A percentile compares a stretch with the other conserved stretches of the same genome.
phyloP scores from a whole-genome alignment of 768 basidiomycete species.

The Amanita phalloides region DNA sequence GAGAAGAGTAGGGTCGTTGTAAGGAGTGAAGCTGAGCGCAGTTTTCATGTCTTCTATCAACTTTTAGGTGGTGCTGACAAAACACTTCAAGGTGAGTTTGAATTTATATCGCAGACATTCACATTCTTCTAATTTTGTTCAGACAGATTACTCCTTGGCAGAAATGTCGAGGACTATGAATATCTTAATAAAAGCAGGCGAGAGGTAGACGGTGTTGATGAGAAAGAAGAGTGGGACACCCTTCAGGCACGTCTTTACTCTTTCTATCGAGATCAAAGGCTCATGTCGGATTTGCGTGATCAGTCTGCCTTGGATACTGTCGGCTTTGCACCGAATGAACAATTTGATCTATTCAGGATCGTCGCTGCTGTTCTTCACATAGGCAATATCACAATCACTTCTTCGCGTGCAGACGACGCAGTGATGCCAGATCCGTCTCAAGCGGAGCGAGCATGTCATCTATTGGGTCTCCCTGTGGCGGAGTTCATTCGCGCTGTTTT shows the following conservation, averaged over 20 bases:
- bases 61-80: slow-evolving; percentile 63
- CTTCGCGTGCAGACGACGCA: slow-evolving; percentile 72
- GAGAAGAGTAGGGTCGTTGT: slow-evolving; percentile 95
- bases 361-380: slow-evolving; percentile 92
- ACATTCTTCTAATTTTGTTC: slow-evolving; percentile 2
- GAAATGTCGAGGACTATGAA: slow-evolving; percentile 72
- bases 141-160: slow-evolving; percentile 71
- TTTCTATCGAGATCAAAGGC: neutral
- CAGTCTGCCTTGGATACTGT: slow-evolving; percentile 81
- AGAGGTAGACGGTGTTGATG: slow-evolving; percentile 94
- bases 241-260: slow-evolving; percentile 43
- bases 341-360: slow-evolving; percentile 88
- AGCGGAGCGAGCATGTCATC: slow-evolving; percentile 82
- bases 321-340: slow-evolving; percentile 77
- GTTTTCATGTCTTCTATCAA: slow-evolving; percentile 97
- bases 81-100: slow-evolving; percentile 51
- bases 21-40: slow-evolving; percentile 80
- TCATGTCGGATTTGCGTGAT: slow-evolving; percentile 5
- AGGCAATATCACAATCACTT: slow-evolving; percentile 80
- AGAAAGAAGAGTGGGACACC: slow-evolving; percentile 76
- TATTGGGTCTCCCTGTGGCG: slow-evolving; percentile 77
- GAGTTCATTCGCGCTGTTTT: slow-evolving; percentile 87
- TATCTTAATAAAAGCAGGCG: slow-evolving; percentile 84
- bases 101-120: neutral
- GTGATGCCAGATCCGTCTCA: slow-evolving; percentile 73